These are phyloP conservation scores for Phlyctochytrium arcticum DNA, from an alignment of 192 early-diverging fungal species.

Conservation along the genomic window DNA sequence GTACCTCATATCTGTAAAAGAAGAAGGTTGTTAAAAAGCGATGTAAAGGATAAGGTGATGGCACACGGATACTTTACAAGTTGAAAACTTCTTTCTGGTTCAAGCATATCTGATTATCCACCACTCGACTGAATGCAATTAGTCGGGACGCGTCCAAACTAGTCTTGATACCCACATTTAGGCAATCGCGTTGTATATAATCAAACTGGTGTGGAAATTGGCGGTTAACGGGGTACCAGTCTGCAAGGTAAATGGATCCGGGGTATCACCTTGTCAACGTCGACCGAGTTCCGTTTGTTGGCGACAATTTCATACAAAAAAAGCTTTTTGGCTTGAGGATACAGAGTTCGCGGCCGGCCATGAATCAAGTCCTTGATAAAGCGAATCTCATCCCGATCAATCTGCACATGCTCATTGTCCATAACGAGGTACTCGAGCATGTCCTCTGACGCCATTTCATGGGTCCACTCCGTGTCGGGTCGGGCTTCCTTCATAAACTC, in stretches of 20 bases:
- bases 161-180: conserved; percentile 68
- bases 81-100: conserved; percentile 87
- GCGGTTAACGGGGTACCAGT: not conserved
- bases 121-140: conserved; percentile 78
- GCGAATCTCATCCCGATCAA: conserved; percentile 16
- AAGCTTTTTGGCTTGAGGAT: conserved; percentile 34
- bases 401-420: conserved; percentile 65
- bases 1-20: conserved; percentile 12
- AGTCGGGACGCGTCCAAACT: conserved; percentile 61
- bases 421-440: conserved; percentile 82
- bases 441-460: conserved; percentile 67
- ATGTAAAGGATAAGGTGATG: no score
- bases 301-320: conserved; percentile 97
- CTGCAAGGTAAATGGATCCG: not conserved
- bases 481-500: conserved; percentile 68
- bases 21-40: not conserved
- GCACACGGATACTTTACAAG: conserved; percentile 50
- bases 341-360: conserved; percentile 30
- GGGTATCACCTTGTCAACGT: conserved; percentile 83
- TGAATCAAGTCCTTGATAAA: conserved; percentile 51
- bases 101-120: conserved; percentile 87
- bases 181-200: conserved; percentile 60
- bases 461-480: conserved; percentile 40
- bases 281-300: conserved; percentile 89
- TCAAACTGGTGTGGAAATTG: conserved; percentile 42